phyloP scores from a whole-genome alignment of 2,329 filamentous ascomycete genomes.

The Microsporum ferrugineum region DNA sequence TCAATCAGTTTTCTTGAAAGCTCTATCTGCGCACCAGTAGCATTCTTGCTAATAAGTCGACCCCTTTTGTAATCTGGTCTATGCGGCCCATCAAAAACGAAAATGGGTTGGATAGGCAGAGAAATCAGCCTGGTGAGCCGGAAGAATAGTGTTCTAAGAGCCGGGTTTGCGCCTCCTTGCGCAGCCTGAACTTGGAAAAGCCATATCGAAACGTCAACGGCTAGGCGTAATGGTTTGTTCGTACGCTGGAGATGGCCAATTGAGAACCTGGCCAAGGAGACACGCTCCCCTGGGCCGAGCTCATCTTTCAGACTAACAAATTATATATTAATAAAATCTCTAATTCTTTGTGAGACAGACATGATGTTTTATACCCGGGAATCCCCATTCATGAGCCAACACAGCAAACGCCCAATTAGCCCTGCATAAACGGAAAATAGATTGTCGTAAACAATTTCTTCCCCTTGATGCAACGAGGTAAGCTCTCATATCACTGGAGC shows the following conservation, averaged over 20 bases:
- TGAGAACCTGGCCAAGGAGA: constrained; percentile 73
- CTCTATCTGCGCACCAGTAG: constrained; percentile 46
- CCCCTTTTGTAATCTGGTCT: constrained; percentile 84
- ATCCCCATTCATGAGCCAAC: constrained; percentile 30
- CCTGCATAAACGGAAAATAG: not conserved
- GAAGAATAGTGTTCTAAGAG: constrained; percentile 84
- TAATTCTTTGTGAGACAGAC: not conserved
- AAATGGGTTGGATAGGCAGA: constrained; percentile 72
- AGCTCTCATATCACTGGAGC: not conserved
- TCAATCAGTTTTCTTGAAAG: constrained; percentile 72
- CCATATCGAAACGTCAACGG: constrained; percentile 95
- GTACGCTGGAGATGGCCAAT: constrained; percentile 61
- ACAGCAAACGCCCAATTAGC: not conserved
- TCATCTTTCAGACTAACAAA: constrained; percentile 61
- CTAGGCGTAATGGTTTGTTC: constrained; percentile 65
- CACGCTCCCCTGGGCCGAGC: constrained; percentile 66
- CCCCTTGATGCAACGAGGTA: not conserved
- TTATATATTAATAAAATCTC: not conserved
- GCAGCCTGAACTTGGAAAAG: constrained; percentile 85
- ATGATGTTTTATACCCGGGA: constrained; percentile 29
- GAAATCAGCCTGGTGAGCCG: constrained; percentile 66
- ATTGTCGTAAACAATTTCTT: too few species aligned
- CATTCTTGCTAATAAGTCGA: constrained; percentile 45
- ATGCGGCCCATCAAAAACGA: constrained; percentile 79
- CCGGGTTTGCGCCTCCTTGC: constrained; percentile 77